Evolutionary conservation across 495 filamentous ascomycete species (phyloP).

Genomic region (Hypomontagnella submonticulosa): DNA sequence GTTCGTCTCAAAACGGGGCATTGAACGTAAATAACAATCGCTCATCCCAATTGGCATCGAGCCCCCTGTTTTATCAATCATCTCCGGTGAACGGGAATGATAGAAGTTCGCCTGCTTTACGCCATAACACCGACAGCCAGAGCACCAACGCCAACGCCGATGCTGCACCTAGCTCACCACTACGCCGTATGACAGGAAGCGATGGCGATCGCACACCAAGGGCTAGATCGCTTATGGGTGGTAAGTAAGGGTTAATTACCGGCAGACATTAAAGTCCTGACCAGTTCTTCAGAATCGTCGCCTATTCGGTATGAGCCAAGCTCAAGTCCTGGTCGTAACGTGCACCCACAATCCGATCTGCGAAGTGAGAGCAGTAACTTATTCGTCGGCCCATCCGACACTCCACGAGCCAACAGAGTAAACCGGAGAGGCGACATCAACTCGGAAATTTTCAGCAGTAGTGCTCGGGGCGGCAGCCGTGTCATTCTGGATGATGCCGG

Average conservation of each 20-base stretch:
- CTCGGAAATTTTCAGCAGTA: slow-evolving; percentile 76
- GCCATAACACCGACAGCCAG: slow-evolving; percentile 65
- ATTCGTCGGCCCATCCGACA: slow-evolving; percentile 75
- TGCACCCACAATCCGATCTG: slow-evolving; percentile 70
- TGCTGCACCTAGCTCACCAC: slow-evolving; percentile 73
- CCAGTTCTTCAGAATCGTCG: slow-evolving; percentile 74
- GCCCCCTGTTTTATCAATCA: slow-evolving; percentile 85
- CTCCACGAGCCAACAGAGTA: slow-evolving; percentile 57
- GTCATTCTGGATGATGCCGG: slow-evolving; percentile 87
- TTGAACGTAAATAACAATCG: slow-evolving; percentile 55
- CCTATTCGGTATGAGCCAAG: slow-evolving; percentile 89
- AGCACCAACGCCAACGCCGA: slow-evolving; percentile 64
- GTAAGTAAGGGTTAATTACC: slow-evolving; percentile 54
- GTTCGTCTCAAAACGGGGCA: slow-evolving; percentile 56
- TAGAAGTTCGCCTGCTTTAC: slow-evolving; percentile 60
- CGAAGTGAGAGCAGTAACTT: slow-evolving; percentile 85
- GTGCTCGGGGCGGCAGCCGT: slow-evolving; percentile 70
- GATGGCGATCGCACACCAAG: slow-evolving; percentile 76
- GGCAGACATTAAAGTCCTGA: slow-evolving; percentile 29
- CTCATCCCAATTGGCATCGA: slow-evolving; percentile 69
- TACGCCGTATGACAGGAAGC: slow-evolving; percentile 61
- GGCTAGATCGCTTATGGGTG: slow-evolving; percentile 70
- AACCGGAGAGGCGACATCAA: slow-evolving; percentile 82
- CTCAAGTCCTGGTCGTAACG: slow-evolving; percentile 77
- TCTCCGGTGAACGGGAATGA: slow-evolving; percentile 68